Percentiles rank a stretch among this genome's conserved stretches.
Evolutionary conservation across 2,329 filamentous ascomycete species (phyloP).

Genomic region (Karstenula rhodostoma): DNA sequence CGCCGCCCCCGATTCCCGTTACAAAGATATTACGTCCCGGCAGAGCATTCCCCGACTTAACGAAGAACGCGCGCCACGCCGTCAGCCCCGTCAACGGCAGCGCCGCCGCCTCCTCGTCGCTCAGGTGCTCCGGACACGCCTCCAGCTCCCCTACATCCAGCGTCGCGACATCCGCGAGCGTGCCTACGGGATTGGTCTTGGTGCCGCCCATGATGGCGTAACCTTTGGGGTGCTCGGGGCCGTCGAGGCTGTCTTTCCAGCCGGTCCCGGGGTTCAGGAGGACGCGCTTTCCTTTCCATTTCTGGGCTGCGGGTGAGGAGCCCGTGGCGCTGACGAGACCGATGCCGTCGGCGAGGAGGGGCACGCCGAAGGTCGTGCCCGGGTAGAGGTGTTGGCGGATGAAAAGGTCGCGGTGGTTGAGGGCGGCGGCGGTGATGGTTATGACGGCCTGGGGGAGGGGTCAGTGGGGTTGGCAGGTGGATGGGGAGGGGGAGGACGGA

Average conservation of each 20-base stretch:
- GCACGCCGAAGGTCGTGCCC: conserved; percentile 77
- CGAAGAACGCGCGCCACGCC: conserved; percentile 84
- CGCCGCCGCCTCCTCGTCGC: conserved; percentile 78
- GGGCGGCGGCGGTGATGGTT: conserved; percentile 77
- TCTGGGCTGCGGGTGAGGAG: conserved; percentile 59
- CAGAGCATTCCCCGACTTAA: conserved; percentile 73
- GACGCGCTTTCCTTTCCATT: conserved; percentile 73
- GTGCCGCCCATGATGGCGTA: conserved; percentile 77
- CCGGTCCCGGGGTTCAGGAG: conserved; percentile 80
- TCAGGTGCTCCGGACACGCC: conserved; percentile 75
- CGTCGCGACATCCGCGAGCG: conserved; percentile 75
- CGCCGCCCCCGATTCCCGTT: conserved; percentile 92
- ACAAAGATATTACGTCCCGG: conserved; percentile 79
- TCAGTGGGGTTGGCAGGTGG: neutral
- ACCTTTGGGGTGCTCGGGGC: conserved; percentile 70
- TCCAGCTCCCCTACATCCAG: conserved; percentile 79
- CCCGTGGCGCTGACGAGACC: conserved; percentile 76
- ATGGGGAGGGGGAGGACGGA: conserved; percentile 15
- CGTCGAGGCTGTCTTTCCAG: conserved; percentile 76
- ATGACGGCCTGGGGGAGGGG: conserved; percentile 70
- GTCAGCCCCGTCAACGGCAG: conserved; percentile 87
- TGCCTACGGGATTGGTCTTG: conserved; percentile 70
- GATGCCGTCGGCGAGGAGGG: conserved; percentile 83
- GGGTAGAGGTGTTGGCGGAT: conserved; percentile 93
- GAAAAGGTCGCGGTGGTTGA: conserved; percentile 97